A percentile compares a stretch with the other conserved stretches of the same genome.
These are phyloP conservation scores for Annona cherimola DNA, from an alignment of 164 flowering plant genomes.

Conservation along the genomic window DNA sequence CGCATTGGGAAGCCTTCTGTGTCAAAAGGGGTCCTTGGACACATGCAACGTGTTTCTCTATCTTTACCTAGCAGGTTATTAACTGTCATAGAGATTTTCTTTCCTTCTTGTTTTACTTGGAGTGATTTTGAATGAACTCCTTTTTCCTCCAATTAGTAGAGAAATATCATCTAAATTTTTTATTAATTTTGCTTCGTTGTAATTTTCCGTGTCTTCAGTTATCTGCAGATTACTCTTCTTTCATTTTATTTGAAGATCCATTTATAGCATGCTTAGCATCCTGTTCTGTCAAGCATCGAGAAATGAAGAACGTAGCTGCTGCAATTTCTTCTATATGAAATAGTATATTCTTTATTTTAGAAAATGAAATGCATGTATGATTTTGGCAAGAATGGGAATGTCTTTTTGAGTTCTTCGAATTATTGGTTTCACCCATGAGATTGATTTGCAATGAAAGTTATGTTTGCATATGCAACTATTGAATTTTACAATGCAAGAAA, in stretches of 20 bases:
- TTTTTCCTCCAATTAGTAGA: not conserved
- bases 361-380: not conserved
- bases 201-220: no score
- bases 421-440: no score
- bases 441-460: no score
- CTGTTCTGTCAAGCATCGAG: not conserved
- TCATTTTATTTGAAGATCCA: not conserved
- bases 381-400: not conserved
- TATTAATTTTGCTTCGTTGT: not conserved
- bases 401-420: no score
- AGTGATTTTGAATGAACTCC: no score
- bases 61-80: slow-evolving; percentile 89
- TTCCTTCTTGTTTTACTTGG: not conserved
- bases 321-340: not conserved
- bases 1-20: slow-evolving; percentile 68
- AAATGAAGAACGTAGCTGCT: not conserved
- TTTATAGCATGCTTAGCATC: not conserved
- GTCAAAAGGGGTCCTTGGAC: slow-evolving; percentile 63
- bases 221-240: no score
- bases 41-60: slow-evolving; percentile 44
- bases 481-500: no score
- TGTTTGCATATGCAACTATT: no score
- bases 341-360: not conserved
- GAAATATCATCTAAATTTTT: no score
- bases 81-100: slow-evolving; percentile 1